Base-by-base conservation (phyloP, 139 green algal genomes). In the Chlorella sorokiniana region DNA sequence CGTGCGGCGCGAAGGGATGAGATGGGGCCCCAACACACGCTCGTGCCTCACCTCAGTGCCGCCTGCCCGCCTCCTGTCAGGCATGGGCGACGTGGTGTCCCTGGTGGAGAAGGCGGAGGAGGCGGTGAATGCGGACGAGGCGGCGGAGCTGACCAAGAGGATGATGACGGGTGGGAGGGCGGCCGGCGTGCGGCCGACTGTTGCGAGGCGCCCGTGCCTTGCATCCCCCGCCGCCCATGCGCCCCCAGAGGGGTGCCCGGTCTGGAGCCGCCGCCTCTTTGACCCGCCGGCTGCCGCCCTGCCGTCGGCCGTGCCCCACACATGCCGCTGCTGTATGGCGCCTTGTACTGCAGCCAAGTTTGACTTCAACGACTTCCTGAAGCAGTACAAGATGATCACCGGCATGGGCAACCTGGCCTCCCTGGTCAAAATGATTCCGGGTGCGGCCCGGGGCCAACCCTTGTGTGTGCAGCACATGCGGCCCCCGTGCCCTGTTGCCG, bases 301-400 rank as follows among this genome's bases (percentile, higher is more conserved):
- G 22, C 9, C 4, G 61, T 10, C 2, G 22, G n/a, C 20, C 45
- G 35, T 79, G 42, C 44, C 18, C 10, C n/a, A 44, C 29, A 11
- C 8, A 1, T 35, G 23, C 14, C 48, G 33, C 48, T 6, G 10
- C 29, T 64, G 45, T 44, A 45, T 10, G 20, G 31, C 51, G 29
- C 0, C 37, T 51, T 56, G 3, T n/a, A 37, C 56, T 52, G 69
- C 84, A 69, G 86, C 91, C 73, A 98, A 98, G 82, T 99, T 99
- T 86, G 97, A 99, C 91, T 99, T 98, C 91, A 98, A 99, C 86
- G 97, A 99, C 89, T 99, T 99, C 76, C 72, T 99, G 40, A 89
- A 96, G 77, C 97, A 99, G 88, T 97, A 88, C 83, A 92, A 97
- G 85, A 94, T 93, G 87, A 93, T 99, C 78, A 93, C 90, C 63